Evolutionary conservation across 805 yeast species (phyloP).

Genomic region (Lipomyces japonicus): DNA sequence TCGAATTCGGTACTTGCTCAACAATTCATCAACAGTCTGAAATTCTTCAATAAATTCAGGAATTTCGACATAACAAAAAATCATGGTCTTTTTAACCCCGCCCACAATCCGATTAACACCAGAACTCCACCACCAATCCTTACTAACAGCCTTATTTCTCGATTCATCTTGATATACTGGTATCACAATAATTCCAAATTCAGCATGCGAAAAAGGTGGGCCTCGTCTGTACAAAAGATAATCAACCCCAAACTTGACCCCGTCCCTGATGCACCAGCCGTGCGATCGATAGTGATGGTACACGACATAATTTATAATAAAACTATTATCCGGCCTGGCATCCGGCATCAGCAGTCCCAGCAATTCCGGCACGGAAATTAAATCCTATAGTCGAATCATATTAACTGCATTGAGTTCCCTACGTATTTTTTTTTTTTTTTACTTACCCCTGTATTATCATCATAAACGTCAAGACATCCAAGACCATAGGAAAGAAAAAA

Average conservation of each 20-base stretch:
- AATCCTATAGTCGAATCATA: constrained; percentile 14
- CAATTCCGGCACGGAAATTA: constrained; percentile 9
- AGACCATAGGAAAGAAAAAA: constrained; percentile 63
- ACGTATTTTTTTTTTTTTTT: no score
- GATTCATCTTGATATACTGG: constrained; percentile 38
- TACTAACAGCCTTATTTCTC: constrained; percentile 32
- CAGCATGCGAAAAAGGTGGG: constrained; percentile 95
- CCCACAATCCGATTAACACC: constrained; percentile 76
- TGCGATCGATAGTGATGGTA: constrained; percentile 83
- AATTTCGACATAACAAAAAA: constrained; percentile 61
- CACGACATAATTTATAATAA: constrained; percentile 59
- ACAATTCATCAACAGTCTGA: constrained; percentile 37
- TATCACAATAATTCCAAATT: constrained; percentile 61
- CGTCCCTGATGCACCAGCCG: constrained; percentile 94
- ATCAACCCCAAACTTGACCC: constrained; percentile 90
- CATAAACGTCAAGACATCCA: constrained; percentile 44
- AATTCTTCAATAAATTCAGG: constrained; percentile 41
- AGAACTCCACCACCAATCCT: constrained; percentile 59
- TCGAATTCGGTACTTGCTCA: constrained; percentile 49
- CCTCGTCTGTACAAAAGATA: constrained; percentile 80
- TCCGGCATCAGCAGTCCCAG: constrained; percentile 28
- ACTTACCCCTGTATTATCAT: constrained; percentile 26
- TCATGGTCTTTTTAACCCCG: constrained; percentile 75
- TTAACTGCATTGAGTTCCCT: neutral
- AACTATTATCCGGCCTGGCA: constrained; percentile 40